Percentiles rank a stretch among this genome's conserved stretches.
Evolutionary conservation across 164 flowering plant genomes (phyloP).

Genomic region (Buxus sempervirens): DNA sequence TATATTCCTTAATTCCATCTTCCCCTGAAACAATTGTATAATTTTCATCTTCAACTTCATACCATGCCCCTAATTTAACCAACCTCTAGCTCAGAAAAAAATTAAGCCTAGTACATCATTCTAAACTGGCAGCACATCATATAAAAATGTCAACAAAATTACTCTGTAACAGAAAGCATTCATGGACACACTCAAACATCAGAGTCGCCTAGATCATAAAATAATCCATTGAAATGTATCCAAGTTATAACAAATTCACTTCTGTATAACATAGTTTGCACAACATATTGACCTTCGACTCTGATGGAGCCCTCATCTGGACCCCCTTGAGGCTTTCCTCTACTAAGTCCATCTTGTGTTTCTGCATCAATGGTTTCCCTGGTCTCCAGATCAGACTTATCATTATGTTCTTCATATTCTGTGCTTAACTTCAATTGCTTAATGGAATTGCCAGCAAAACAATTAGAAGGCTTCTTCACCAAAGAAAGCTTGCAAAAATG

Average conservation of each 20-base stretch:
- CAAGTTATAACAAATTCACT: not conserved
- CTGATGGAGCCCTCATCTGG: slow-evolving; percentile 12
- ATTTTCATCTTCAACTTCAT: too few species aligned
- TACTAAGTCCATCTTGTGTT: slow-evolving; percentile 13
- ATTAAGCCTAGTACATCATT: not conserved
- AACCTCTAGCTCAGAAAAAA: not conserved
- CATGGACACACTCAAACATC: too few species aligned
- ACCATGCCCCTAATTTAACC: not conserved
- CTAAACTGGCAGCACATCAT: not conserved
- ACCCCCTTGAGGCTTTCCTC: slow-evolving; percentile 17
- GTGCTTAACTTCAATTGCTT: slow-evolving; percentile 2
- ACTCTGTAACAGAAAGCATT: not conserved
- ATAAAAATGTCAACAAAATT: too few species aligned
- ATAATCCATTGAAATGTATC: not conserved
- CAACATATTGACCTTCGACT: slow-evolving; percentile 31
- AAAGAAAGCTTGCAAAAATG: slow-evolving; percentile 93
- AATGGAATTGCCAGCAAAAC: slow-evolving; percentile 13
- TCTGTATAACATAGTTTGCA: not conserved
- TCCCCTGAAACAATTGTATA: too few species aligned
- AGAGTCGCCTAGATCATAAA: not conserved
- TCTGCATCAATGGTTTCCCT: slow-evolving; percentile 16
- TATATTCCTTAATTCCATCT: too few species aligned
- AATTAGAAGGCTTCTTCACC: slow-evolving; percentile 43
- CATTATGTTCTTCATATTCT: slow-evolving; percentile 8
- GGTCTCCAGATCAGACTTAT: slow-evolving; percentile 20